These are phyloP conservation scores for Hymenoscyphus linearis DNA, from an alignment of 2,329 filamentous ascomycete genomes.

Conservation along the genomic window DNA sequence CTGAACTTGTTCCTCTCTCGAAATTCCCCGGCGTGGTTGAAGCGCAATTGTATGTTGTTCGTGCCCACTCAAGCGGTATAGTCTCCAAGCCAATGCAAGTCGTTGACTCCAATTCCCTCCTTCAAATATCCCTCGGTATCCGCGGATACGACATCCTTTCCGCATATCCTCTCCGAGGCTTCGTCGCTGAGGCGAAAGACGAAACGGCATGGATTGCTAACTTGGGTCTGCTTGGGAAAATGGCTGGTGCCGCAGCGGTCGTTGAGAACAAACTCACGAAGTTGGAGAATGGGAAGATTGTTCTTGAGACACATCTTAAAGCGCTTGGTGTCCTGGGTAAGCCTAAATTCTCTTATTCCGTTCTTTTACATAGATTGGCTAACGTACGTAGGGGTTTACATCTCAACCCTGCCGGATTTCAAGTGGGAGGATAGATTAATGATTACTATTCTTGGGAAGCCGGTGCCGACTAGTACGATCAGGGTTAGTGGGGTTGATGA, in stretches of 20 bases:
- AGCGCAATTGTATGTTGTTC: slow-evolving; percentile 61
- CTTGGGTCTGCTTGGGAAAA: slow-evolving; percentile 77
- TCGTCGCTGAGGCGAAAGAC: slow-evolving; percentile 39
- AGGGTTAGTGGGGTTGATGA: slow-evolving; percentile 45
- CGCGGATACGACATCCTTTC: slow-evolving; percentile 78
- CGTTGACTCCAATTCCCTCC: slow-evolving; percentile 42
- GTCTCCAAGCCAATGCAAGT: slow-evolving; percentile 49
- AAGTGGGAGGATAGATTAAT: slow-evolving; percentile 63
- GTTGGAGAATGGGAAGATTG: slow-evolving; percentile 54
- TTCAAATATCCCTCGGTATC: slow-evolving; percentile 57
- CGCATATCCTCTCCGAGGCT: slow-evolving; percentile 60
- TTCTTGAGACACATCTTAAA: slow-evolving; percentile 67
- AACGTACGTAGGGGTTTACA: slow-evolving; percentile 58
- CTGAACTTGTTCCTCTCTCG: slow-evolving; percentile 64
- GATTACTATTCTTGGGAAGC: slow-evolving; percentile 65
- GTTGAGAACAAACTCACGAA: slow-evolving; percentile 55
- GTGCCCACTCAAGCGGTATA: slow-evolving; percentile 63
- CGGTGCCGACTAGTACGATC: slow-evolving; percentile 64
- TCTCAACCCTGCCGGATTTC: slow-evolving; percentile 61
- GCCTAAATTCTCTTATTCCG: slow-evolving; percentile 21
- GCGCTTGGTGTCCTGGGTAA: slow-evolving; percentile 70
- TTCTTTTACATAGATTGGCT: neutral
- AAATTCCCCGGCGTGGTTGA: slow-evolving; percentile 66
- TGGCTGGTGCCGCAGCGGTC: slow-evolving; percentile 81
- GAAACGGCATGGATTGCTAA: slow-evolving; percentile 54